phyloP scores from a whole-genome alignment of 345 rosid genomes.

The Dovyalis caffra region DNA sequence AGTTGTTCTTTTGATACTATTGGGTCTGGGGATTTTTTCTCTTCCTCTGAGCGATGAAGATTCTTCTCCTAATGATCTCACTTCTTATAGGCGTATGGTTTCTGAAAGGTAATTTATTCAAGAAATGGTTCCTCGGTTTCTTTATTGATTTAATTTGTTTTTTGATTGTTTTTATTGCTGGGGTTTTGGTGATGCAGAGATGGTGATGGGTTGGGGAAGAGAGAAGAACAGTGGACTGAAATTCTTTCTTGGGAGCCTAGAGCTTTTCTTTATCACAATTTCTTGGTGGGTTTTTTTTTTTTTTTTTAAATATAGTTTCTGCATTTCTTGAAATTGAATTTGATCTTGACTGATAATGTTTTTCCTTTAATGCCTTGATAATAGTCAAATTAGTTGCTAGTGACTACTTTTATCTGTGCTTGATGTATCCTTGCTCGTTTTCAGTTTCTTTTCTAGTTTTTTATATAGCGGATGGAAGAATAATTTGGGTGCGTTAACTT shows the following conservation, averaged over 20 bases:
- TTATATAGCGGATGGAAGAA: not conserved
- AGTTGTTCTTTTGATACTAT: slow-evolving; percentile 61
- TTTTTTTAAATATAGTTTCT: not conserved
- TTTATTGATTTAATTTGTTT: not conserved
- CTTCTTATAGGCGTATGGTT: slow-evolving; percentile 51
- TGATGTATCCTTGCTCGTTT: not conserved
- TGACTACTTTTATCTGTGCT: not conserved
- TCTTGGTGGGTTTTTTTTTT: slow-evolving; percentile 55
- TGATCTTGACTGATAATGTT: too few species aligned
- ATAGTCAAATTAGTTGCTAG: too few species aligned
- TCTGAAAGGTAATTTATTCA: slow-evolving; percentile 46
- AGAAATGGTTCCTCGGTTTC: not conserved
- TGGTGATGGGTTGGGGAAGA: slow-evolving; percentile 48
- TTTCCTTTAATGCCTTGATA: too few species aligned
- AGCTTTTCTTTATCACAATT: slow-evolving; percentile 76
- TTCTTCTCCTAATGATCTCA: slow-evolving; percentile 45
- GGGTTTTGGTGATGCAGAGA: slow-evolving; percentile 35
- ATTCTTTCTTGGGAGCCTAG: slow-evolving; percentile 91
- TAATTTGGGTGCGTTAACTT: not conserved
- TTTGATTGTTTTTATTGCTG: not conserved
- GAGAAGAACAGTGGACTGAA: slow-evolving; percentile 87
- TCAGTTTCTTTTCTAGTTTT: too few species aligned
- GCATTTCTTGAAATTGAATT: not conserved
- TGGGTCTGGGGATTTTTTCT: slow-evolving; percentile 69
- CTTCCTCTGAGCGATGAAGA: slow-evolving; percentile 53